These are phyloP conservation scores for Gypsophila paniculata DNA, from an alignment of 179 eudicot genomes.

Conservation along the genomic window DNA sequence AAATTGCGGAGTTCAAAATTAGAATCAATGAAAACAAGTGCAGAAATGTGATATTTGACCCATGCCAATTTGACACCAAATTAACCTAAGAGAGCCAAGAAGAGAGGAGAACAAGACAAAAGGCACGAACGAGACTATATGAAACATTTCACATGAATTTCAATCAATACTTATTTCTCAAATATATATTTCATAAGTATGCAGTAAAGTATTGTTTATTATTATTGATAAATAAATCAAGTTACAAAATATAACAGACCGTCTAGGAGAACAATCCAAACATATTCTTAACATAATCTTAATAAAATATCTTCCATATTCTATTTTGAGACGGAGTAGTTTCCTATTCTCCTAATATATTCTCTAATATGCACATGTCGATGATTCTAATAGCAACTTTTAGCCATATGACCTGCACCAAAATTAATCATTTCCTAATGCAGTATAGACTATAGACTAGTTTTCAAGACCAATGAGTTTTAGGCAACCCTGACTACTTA, in stretches of 20 bases:
- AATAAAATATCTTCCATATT: no score
- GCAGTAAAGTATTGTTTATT: no score
- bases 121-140: neutral
- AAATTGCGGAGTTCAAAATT: neutral
- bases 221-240: no score
- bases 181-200: neutral
- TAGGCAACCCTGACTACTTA: neutral
- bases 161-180: neutral
- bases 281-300: no score
- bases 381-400: neutral
- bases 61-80: no score
- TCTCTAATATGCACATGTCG: neutral
- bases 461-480: neutral
- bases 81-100: neutral
- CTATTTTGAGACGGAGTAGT: neutral
- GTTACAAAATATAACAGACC: no score
- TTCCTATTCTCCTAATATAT: neutral
- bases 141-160: neutral
- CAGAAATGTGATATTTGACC: neutral
- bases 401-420: neutral
- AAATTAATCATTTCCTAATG: neutral
- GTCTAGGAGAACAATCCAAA: no score
- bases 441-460: neutral
- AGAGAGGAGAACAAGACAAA: neutral
- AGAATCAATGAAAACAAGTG: neutral